A percentile compares a stretch with the other conserved stretches of the same genome.
Evolutionary conservation across 2,329 filamentous ascomycete genomes (phyloP).

Genomic region (Aureobasidium vineae): DNA sequence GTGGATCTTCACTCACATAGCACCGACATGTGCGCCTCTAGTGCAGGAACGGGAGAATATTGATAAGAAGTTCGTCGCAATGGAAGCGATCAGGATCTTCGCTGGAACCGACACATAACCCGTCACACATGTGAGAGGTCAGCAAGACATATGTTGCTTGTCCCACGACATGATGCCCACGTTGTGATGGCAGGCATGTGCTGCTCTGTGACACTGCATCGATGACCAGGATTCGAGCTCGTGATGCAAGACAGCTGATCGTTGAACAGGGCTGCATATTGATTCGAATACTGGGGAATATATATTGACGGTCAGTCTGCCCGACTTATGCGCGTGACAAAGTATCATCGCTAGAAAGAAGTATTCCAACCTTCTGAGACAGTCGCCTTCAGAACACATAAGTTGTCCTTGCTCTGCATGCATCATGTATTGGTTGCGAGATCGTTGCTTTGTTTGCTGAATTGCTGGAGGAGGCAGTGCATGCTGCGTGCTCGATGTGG

Average conservation of each 20-base stretch:
- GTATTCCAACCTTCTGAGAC: neutral
- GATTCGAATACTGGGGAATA: neutral
- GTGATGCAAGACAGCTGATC: slow-evolving; percentile 5
- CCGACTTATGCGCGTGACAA: slow-evolving; percentile 6
- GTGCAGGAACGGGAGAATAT: neutral
- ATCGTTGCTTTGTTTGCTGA: neutral
- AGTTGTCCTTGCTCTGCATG: neutral
- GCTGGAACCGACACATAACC: neutral
- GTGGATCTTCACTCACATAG: slow-evolving; percentile 3
- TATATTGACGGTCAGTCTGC: neutral
- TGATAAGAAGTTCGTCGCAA: neutral
- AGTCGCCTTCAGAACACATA: neutral
- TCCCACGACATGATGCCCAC: slow-evolving; percentile 12
- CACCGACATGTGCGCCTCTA: neutral
- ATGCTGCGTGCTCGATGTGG: neutral
- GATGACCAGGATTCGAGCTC: neutral
- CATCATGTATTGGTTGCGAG: neutral
- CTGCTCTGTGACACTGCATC: neutral
- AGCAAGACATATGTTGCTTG: slow-evolving; percentile 9
- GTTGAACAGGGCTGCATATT: slow-evolving; percentile 1
- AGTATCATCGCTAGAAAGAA: neutral
- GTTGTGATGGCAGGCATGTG: slow-evolving; percentile 13
- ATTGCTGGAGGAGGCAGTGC: neutral
- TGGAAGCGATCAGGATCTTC: neutral
- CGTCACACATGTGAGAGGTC: slow-evolving; percentile 12